Evolutionary conservation across 2,329 filamentous ascomycete species (phyloP).

Genomic region (Escovopsis sp.): DNA sequence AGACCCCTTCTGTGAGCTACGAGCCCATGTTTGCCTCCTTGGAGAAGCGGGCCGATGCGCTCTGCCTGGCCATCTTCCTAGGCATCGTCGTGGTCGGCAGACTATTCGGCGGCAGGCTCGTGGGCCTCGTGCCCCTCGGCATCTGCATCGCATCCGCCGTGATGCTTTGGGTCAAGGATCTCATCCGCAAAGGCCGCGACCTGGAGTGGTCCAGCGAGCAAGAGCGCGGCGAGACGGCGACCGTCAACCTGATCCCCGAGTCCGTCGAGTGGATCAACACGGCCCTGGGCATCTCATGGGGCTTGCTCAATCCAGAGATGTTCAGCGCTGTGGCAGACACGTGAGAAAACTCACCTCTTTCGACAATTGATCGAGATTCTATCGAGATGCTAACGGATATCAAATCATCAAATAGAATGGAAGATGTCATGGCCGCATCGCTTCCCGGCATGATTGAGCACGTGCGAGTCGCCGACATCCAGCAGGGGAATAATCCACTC

Average conservation of each 20-base stretch:
- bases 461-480: slow-evolving; percentile 86
- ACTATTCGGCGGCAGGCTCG: slow-evolving; percentile 61
- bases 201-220: slow-evolving; percentile 82
- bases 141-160: slow-evolving; percentile 61
- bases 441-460: slow-evolving; percentile 86
- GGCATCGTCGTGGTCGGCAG: slow-evolving; percentile 64
- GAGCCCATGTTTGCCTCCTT: slow-evolving; percentile 71
- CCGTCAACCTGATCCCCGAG: slow-evolving; percentile 78
- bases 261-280: slow-evolving; percentile 96
- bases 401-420: slow-evolving; percentile 13
- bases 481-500: slow-evolving; percentile 81
- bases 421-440: slow-evolving; percentile 91
- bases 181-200: slow-evolving; percentile 67
- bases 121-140: slow-evolving; percentile 60
- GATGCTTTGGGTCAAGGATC: slow-evolving; percentile 79
- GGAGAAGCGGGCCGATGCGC: slow-evolving; percentile 55
- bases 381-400: no score
- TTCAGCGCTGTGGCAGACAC: slow-evolving; percentile 86
- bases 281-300: slow-evolving; percentile 71
- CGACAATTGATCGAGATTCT: no score
- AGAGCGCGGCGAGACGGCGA: slow-evolving; percentile 69
- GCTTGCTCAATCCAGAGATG: slow-evolving; percentile 88
- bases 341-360: slow-evolving; percentile 7
- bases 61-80: slow-evolving; percentile 57
- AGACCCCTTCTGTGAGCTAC: slow-evolving; percentile 77